Evolutionary conservation across 768 basidiomycete genomes (phyloP).

Genomic region (Gloeopeniophorella convolvens): DNA sequence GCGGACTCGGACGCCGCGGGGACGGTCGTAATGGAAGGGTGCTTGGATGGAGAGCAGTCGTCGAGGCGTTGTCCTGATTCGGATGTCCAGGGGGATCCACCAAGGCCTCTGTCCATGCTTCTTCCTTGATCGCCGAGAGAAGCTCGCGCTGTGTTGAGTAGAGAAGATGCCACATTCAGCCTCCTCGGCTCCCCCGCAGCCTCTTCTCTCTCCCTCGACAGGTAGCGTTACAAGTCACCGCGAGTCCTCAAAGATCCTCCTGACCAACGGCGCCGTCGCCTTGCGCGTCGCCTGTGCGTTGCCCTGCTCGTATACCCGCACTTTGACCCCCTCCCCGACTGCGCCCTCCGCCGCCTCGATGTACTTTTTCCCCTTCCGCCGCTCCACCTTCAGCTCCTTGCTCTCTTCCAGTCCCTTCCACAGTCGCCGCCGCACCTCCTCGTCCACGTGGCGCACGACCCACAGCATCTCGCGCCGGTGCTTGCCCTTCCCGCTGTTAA

Average conservation of each 20-base stretch:
- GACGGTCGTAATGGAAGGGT: too few relatives aligned
- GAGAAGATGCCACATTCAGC: too few relatives aligned
- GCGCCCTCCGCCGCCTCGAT: constrained; percentile 25
- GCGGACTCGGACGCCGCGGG: too few relatives aligned
- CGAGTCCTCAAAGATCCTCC: not conserved
- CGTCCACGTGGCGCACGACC: constrained; percentile 43
- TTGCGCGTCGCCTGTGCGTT: constrained; percentile 16
- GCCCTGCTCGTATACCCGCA: constrained; percentile 15
- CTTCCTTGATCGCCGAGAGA: too few relatives aligned
- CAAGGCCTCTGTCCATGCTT: too few relatives aligned
- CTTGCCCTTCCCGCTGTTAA: constrained; percentile 48
- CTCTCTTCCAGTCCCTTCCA: constrained; percentile 55
- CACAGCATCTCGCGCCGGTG: constrained; percentile 63
- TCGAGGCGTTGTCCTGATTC: too few relatives aligned
- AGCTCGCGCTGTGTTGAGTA: too few relatives aligned
- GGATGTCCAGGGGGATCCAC: too few relatives aligned
- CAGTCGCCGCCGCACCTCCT: constrained; percentile 39
- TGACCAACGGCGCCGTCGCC: constrained; percentile 15
- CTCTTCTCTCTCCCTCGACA: too few relatives aligned
- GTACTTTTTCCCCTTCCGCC: constrained; percentile 27
- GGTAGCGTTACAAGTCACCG: too few relatives aligned
- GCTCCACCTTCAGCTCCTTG: constrained; percentile 45
- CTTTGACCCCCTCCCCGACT: constrained; percentile 18
- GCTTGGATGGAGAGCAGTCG: too few relatives aligned
- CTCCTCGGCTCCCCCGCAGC: too few relatives aligned